Evolutionary conservation across 1,139 yeast species (phyloP), one percentile per base, ranked within the genome.

Genomic region (Suhomyces terraborum): DNA sequence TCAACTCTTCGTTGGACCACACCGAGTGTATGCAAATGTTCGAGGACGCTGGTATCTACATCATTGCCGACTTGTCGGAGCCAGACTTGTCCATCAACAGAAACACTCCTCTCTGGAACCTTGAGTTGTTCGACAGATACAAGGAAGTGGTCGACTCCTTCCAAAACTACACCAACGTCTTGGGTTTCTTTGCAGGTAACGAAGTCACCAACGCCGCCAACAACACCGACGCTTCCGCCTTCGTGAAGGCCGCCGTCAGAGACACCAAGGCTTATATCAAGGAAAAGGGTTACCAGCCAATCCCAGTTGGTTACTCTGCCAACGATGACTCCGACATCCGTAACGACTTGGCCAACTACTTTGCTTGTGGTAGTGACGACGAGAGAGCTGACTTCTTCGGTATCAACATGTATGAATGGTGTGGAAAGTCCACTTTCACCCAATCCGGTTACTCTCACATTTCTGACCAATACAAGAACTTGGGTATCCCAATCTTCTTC

Each of bases 331-430:
- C 79, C 32, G 76, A 75, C 32, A 86, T 84, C 56, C 80, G 95
- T 61, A 77, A 75, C 48, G 67, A 79, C 30, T 76, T 85, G 51
- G 95, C 95, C 40, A 82, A 83, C 60, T 88, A 86, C 72, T 84
- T 88, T 64, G 79, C 87, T 58, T 88, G 96, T 69, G 93, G 93
- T 63, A 79, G 73, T 46, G 66, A 63, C 18, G 56, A 52, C 13
- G 82, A 64, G 34, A 75, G 76, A 53, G 94, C 94, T 42, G 96
- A 89, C 66, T 88, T 89, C 73, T 88, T 86, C 63, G 96, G 96
- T 71, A 82, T 88, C 59, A 89, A 89, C 79, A 86, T 86, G 88
- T 89, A 89, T 74, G 94, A 86, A 71, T 89, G 96, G 96, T 89
- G 97, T 76, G 96, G 96, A 52, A 55, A 66, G 33, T 79, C 93